These are phyloP conservation scores for Thelonectria rubi DNA, from an alignment of 2,329 filamentous ascomycete genomes.

Conservation along the genomic window DNA sequence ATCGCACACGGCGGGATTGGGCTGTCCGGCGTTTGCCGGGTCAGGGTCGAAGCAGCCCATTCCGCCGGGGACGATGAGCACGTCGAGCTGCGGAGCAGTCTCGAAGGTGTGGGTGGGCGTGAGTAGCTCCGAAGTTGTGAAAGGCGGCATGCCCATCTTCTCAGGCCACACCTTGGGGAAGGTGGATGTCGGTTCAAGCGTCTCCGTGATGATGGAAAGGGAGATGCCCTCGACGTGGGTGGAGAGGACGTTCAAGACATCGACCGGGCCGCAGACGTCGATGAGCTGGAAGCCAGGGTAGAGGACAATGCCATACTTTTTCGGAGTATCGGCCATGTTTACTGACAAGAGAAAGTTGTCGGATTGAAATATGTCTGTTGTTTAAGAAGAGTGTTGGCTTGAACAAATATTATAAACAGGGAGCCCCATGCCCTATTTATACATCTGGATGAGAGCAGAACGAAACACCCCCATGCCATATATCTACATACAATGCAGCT, in stretches of 20 bases:
- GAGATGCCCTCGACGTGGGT: slow-evolving; percentile 17
- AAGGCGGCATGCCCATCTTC: slow-evolving; percentile 24
- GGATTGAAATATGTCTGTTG: neutral
- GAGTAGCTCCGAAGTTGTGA: slow-evolving; percentile 35
- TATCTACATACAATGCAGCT: neutral
- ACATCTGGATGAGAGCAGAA: neutral
- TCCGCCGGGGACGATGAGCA: slow-evolving; percentile 66
- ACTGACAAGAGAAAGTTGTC: neutral
- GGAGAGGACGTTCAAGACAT: slow-evolving; percentile 25
- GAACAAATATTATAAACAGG: neutral
- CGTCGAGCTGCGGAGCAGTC: slow-evolving; percentile 57
- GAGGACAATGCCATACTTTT: slow-evolving; percentile 43
- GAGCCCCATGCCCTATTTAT: neutral
- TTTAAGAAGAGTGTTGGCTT: neutral
- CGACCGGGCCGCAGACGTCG: slow-evolving; percentile 43
- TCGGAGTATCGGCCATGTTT: neutral
- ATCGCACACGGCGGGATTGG: slow-evolving; percentile 41
- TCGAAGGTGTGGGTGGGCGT: slow-evolving; percentile 53
- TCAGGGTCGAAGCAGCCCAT: slow-evolving; percentile 46
- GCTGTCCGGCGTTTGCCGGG: slow-evolving; percentile 26
- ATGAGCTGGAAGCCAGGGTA: slow-evolving; percentile 50
- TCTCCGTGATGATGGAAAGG: slow-evolving; percentile 21
- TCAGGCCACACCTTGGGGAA: slow-evolving; percentile 23
- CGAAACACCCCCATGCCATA: neutral
- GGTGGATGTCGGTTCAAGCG: slow-evolving; percentile 21